These are phyloP conservation scores for Trametes villosa DNA, from an alignment of 768 basidiomycete genomes.

Conservation along the genomic window DNA sequence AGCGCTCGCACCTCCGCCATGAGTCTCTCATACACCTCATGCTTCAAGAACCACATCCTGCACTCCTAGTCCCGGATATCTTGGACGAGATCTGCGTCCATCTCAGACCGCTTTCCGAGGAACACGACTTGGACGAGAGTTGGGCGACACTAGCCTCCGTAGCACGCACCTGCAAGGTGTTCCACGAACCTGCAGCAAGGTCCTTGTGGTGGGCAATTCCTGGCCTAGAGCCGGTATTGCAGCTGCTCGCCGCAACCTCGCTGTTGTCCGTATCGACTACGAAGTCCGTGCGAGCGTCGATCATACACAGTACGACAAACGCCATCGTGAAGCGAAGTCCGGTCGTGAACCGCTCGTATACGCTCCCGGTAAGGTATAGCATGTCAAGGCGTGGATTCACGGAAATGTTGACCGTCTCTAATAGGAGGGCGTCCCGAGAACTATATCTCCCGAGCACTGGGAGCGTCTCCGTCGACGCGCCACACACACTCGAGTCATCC, in stretches of 20 bases:
- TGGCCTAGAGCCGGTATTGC: background rate
- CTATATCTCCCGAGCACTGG: background rate
- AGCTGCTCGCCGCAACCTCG: background rate
- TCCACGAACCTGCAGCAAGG: background rate
- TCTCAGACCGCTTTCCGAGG: background rate
- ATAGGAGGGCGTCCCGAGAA: background rate
- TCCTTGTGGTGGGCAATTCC: slow-evolving; percentile 1
- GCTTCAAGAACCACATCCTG: too few species aligned
- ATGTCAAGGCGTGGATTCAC: background rate
- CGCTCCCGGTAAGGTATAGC: background rate
- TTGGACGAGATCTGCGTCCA: background rate
- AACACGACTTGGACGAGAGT: background rate
- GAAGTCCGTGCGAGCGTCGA: too few species aligned
- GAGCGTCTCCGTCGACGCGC: background rate
- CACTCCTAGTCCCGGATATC: background rate
- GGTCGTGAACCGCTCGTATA: background rate
- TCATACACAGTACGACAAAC: too few species aligned
- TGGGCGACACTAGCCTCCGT: background rate
- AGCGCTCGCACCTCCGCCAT: too few species aligned
- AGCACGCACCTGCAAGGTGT: background rate
- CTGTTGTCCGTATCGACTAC: background rate
- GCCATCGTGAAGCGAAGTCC: too few species aligned
- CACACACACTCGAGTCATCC: background rate
- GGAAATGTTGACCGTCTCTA: background rate
- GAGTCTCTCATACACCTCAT: too few species aligned